A percentile compares a stretch with the other conserved stretches of the same genome.
Conservation (phyloP, 192 early-diverging fungal species). For the Podila horticola region DNA sequence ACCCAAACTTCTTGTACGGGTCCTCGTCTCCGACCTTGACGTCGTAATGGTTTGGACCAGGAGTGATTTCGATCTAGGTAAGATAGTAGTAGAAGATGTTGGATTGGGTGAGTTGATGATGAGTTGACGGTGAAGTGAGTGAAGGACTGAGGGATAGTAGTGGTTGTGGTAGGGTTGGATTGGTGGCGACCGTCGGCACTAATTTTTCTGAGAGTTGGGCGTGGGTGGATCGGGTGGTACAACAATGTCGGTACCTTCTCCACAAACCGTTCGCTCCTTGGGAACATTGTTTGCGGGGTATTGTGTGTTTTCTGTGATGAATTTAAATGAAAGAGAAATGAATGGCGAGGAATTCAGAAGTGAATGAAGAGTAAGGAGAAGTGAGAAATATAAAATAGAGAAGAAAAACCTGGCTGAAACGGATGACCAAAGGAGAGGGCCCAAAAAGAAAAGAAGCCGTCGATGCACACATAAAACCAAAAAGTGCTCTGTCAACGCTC, state of each 20-base stretch:
- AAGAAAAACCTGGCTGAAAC: neutral
- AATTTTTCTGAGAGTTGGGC: neutral
- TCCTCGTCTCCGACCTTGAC: slow-evolving; percentile 31
- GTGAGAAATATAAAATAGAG: neutral
- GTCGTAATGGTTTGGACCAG: slow-evolving; percentile 48
- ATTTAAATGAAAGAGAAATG: neutral
- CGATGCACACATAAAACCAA: neutral
- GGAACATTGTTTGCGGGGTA: slow-evolving; percentile 28
- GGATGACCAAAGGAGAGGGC: neutral
- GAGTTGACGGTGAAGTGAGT: neutral
- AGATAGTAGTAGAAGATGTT: neutral
- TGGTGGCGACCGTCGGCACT: neutral
- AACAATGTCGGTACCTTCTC: slow-evolving; percentile 29
- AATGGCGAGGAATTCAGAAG: neutral
- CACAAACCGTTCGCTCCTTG: slow-evolving; percentile 50
- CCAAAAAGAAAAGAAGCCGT: neutral
- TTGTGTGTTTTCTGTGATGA: neutral
- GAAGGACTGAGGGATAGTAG: neutral
- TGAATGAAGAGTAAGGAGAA: neutral
- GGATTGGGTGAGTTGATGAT: neutral
- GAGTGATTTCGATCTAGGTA: slow-evolving; percentile 38
- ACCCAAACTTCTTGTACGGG: slow-evolving; percentile 44
- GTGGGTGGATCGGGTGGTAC: no score
- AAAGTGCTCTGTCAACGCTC: neutral
- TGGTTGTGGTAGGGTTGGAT: neutral